Evolutionary conservation across 148 eudicot genomes (phyloP), one percentile per base, ranked within the genome.

Genomic region (Amaranthus cruentus): DNA sequence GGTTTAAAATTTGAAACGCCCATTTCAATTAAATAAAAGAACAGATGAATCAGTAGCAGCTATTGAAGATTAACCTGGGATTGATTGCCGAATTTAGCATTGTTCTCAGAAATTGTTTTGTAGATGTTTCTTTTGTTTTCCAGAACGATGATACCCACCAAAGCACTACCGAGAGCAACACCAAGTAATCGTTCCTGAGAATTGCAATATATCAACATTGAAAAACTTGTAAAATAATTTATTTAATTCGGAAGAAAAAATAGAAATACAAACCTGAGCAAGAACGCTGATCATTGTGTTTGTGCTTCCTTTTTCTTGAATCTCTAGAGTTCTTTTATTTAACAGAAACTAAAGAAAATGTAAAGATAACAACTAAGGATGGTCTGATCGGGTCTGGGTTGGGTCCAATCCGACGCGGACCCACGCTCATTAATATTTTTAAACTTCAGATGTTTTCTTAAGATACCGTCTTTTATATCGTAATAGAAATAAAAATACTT

Each of bases 141-240:
- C 73, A 87, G 83, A 3, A 88, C 79, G 47, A 79, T 65, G 53
- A 65, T 79, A 4, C 84, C 85, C 21, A 84, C 67, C 6, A 88
- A 60, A 14, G 73, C 51, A 47, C 79, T 81, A 13, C 96, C 93
- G 14, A 91, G 77, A 8, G 93, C 90, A 60, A 85, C 84, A 15
- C 91, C 96, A 2, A 91, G 87, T 5, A 91, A 69, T 42, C 96
- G 91, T 85, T 91, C 91, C 96, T 88, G 91, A 70, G 57, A 75
- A 60, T 44, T 46, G 51, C 48, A 70, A 51, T n/a, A 21, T 63
- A 67, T 43, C 46, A 4, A 71, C 7, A 55, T 47, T 9, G 43
- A 55, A 44, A 54, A 53, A 50, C 4, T 9, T 44, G n/a, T 52
- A 28, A 3, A 11, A 21, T 3, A 7, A 12, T 28, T 11, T 61